phyloP scores from a whole-genome alignment of 139 green algal genomes.

The Astrephomene gubernaculifera region DNA sequence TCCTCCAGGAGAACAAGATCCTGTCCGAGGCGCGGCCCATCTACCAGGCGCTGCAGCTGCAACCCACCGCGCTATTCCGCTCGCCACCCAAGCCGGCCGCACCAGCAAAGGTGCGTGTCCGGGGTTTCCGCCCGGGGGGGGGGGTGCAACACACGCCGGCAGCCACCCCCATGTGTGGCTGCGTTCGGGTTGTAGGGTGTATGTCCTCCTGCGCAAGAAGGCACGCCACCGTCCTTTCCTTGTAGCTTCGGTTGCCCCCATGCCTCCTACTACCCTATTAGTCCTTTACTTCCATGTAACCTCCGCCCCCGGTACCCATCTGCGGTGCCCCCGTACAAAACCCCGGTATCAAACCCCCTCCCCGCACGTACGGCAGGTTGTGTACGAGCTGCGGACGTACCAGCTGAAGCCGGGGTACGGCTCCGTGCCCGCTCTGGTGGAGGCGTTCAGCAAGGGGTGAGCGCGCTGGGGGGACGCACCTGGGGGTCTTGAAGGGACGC shows the following conservation, averaged over 20 bases:
- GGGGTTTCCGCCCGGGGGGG: neutral
- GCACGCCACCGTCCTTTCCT: too few species aligned
- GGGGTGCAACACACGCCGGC: too few species aligned
- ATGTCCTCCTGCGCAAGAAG: too few species aligned
- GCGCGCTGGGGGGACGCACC: neutral
- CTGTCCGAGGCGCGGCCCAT: conserved; percentile 60
- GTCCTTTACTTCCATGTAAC: too few species aligned
- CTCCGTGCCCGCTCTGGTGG: conserved; percentile 75
- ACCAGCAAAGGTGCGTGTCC: conserved; percentile 7
- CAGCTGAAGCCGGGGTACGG: conserved; percentile 85
- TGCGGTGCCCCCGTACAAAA: too few species aligned
- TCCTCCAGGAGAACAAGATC: conserved; percentile 40
- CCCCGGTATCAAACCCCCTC: neutral
- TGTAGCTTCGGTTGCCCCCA: too few species aligned
- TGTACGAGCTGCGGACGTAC: conserved; percentile 84
- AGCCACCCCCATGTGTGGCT: too few species aligned
- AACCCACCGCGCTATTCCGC: conserved; percentile 47
- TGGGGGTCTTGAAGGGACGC: too few species aligned
- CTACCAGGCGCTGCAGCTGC: conserved; percentile 56
- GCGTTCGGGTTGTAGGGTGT: too few species aligned
- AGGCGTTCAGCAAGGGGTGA: conserved; percentile 69
- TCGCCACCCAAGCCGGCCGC: conserved; percentile 22
- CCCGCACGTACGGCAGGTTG: conserved; percentile 23
- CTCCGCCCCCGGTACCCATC: too few species aligned
- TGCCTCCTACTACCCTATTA: too few species aligned